A percentile compares a stretch with the other conserved stretches of the same genome.
These are phyloP conservation scores for Plasmodium vinckei DNA, from an alignment of 169 alveolate species.

Conservation along the genomic window DNA sequence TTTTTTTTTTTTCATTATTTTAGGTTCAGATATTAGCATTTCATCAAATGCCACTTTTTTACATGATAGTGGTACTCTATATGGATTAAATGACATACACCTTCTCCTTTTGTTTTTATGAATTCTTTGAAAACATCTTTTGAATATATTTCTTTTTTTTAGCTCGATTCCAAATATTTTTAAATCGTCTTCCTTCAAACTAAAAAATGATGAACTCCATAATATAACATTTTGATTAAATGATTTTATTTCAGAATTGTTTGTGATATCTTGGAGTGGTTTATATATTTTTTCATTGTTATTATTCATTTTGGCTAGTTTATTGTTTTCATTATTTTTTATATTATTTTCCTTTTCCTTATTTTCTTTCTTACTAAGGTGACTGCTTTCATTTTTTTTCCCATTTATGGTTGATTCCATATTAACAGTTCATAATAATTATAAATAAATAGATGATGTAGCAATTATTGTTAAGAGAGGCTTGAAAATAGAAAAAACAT, in stretches of 20 bases:
- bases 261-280: constrained; percentile 14
- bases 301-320: neutral
- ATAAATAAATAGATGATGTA: too few species aligned
- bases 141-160: constrained; percentile 76
- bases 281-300: constrained; percentile 13
- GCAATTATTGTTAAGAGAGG: too few species aligned
- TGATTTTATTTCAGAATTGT: neutral
- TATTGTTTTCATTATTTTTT: neutral
- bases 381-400: neutral
- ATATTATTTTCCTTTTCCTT: neutral
- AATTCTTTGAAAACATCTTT: constrained; percentile 89
- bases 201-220: constrained; percentile 63
- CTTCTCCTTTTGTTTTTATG: constrained; percentile 93
- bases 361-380: neutral
- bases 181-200: constrained; percentile 40
- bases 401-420: neutral
- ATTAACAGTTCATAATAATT: too few species aligned
- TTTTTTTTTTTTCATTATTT: constrained; percentile 76
- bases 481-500: too few species aligned
- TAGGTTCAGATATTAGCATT: constrained; percentile 84
- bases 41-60: constrained; percentile 81
- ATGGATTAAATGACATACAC: constrained; percentile 96
- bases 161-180: constrained; percentile 28
- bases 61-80: constrained; percentile 91
- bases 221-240: constrained; percentile 35